Percentiles rank a stretch among this genome's conserved stretches.
These are phyloP conservation scores for Metschnikowia borealis DNA, from an alignment of 805 yeast species.

Conservation along the genomic window DNA sequence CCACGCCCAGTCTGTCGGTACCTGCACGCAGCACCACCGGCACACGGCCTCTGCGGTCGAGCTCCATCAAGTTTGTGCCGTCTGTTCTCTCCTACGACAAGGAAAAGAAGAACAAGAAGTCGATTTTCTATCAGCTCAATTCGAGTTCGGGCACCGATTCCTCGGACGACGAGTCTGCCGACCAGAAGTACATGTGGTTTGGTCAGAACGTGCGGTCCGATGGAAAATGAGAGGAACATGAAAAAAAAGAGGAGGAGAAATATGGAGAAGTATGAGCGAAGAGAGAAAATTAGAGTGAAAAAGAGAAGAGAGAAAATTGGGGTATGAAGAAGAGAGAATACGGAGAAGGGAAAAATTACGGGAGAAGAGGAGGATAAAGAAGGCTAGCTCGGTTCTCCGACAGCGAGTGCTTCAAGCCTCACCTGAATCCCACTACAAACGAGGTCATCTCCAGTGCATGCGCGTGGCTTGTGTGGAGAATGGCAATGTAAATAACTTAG, in stretches of 20 bases:
- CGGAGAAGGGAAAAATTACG: no score
- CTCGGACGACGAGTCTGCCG: constrained; percentile 13
- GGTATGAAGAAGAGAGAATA: no score
- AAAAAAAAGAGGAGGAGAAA: no score
- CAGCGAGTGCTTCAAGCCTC: no score
- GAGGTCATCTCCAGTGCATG: neutral
- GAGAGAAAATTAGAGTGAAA: no score
- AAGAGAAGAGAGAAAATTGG: no score
- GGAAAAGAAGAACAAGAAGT: constrained; percentile 11
- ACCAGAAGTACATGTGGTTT: constrained; percentile 33
- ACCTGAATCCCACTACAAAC: no score
- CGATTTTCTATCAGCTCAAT: constrained; percentile 32
- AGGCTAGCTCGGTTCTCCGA: no score
- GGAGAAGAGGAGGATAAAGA: no score
- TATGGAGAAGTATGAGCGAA: no score
- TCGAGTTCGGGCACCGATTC: constrained; percentile 14
- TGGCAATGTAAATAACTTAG: neutral
- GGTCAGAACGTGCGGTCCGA: constrained; percentile 28
- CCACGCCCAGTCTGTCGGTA: neutral
- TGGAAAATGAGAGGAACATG: neutral
- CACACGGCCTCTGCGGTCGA: constrained; percentile 17
- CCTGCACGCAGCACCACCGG: neutral
- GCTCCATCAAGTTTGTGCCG: constrained; percentile 32
- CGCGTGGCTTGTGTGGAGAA: neutral
- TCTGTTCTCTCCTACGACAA: constrained; percentile 16